These are phyloP conservation scores for Tetradesmus lagerheimii DNA, from an alignment of 139 green algal species.

Conservation along the genomic window DNA sequence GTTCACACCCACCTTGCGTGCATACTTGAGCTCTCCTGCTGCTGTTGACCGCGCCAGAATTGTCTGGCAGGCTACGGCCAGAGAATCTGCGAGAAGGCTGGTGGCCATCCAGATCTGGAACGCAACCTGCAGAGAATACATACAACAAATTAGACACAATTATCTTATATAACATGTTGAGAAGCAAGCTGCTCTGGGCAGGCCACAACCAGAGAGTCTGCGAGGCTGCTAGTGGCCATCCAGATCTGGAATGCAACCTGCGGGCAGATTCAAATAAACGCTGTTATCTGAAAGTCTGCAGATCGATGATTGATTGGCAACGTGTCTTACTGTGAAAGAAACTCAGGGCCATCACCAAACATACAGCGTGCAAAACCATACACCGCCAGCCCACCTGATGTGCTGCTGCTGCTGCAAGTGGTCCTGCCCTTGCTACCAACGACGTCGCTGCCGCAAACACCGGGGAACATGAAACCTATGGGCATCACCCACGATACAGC, in stretches of 20 bases:
- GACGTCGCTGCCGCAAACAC: constrained; percentile 72
- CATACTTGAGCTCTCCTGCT: constrained; percentile 36
- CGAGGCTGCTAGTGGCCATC: constrained; percentile 76
- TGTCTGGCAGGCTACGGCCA: constrained; percentile 84
- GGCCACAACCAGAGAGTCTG: constrained; percentile 83
- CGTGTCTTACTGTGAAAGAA: too few species aligned
- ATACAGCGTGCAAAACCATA: too few species aligned
- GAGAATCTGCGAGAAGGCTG: constrained; percentile 78
- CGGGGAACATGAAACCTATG: constrained; percentile 54
- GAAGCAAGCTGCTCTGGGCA: too few species aligned
- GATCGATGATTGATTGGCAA: too few species aligned
- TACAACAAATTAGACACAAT: too few species aligned
- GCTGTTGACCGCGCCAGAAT: constrained; percentile 72
- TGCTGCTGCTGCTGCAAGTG: constrained; percentile 1
- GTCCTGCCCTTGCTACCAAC: constrained; percentile 59
- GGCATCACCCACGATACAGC: too few species aligned
- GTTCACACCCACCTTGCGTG: not conserved
- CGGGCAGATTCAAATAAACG: not conserved
- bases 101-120: constrained; percentile 81
- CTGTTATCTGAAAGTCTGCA: too few species aligned
- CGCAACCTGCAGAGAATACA: constrained; percentile 62
- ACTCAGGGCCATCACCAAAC: too few species aligned
- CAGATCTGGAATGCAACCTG: constrained; percentile 79
- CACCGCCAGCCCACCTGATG: constrained; percentile 6
- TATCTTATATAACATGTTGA: too few species aligned